Evolutionary conservation across 495 filamentous ascomycete genomes (phyloP), one percentile per base, ranked within the genome.

Genomic region (Sphaerosporella brunnea): DNA sequence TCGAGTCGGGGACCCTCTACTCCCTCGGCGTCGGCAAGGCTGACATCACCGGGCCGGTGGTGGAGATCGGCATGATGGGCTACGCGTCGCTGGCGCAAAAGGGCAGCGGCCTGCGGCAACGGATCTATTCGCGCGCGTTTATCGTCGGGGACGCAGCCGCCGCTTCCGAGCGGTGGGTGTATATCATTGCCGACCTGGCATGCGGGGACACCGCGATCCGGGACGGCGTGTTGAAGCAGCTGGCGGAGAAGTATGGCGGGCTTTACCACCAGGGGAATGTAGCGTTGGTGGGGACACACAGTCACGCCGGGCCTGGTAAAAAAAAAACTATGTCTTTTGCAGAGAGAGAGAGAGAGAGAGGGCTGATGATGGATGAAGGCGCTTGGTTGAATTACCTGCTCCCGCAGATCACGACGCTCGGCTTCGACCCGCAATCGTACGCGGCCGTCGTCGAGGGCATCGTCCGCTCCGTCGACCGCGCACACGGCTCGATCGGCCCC

Each of bases 351-450:
- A 5, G 7, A 32, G 5, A 13, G 28, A 5, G 5, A 32, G 13
- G 5, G 7, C 28, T 32, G 28, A 13, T 32, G 28, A 32, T 5
- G 28, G 7, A n/a, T 18, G 8, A 18, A 56, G 54, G 79, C 2
- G 88, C 83, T 18, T 97, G 86, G 87, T 69, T 93, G 51, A 97
- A 97, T 61, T 97, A 97, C 61, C 72, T 97, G 3, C 69, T 97
- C 18, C 88, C 90, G 8, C 90, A 95, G 62, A 82, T 97, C 54
- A 93, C 88, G 0, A 87, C 80, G 56, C 74, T 75, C 49, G 88
- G 88, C 0, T 95, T 97, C 53, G 73, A 93, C 63, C 76, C 75
- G 54, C 85, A 93, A 62, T 86, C 82, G 52, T 94, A 90, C 58
- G 73, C 75, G 30, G 86, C 88, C 9, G 83, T 97, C 50, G 84